Evolutionary conservation across 768 basidiomycete species (phyloP).

Genomic region (Pulveroboletus ravenelii): DNA sequence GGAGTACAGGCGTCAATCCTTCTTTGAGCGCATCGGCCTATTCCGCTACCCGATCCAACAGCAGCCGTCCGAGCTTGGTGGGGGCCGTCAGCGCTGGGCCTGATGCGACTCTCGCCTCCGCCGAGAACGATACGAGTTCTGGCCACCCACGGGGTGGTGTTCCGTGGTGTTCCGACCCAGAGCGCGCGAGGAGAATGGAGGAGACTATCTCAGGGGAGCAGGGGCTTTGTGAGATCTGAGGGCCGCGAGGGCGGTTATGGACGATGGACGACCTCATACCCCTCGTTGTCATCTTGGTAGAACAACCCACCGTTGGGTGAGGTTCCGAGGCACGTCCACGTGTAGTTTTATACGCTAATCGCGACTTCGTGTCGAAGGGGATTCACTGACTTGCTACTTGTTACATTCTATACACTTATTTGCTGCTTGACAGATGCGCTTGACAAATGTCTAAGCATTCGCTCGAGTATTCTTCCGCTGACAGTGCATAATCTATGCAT

Average conservation of each 20-base stretch:
- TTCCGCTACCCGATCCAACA: slow-evolving; percentile 11
- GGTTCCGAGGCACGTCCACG: background rate
- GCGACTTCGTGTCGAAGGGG: background rate
- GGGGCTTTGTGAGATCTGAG: slow-evolving; percentile 55
- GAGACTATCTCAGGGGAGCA: slow-evolving; percentile 51
- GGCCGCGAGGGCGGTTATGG: slow-evolving; percentile 58
- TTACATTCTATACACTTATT: slow-evolving; percentile 10
- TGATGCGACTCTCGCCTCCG: slow-evolving; percentile 10
- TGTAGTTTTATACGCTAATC: slow-evolving; percentile 24
- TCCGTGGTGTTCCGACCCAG: slow-evolving; percentile 37
- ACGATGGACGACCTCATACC: background rate
- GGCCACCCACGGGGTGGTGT: slow-evolving; percentile 30
- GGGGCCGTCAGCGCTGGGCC: background rate
- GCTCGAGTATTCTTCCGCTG: background rate
- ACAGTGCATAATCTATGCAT: slow-evolving; percentile 3
- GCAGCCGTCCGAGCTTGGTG: slow-evolving; percentile 11
- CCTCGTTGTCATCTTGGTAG: slow-evolving; percentile 1
- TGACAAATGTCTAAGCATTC: background rate
- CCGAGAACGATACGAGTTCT: slow-evolving; percentile 11
- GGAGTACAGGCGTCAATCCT: slow-evolving; percentile 24
- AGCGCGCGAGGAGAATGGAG: slow-evolving; percentile 39
- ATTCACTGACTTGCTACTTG: slow-evolving; percentile 5
- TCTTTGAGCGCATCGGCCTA: slow-evolving; percentile 29
- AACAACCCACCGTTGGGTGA: background rate
- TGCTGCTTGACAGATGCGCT: background rate